phyloP scores from a whole-genome alignment of 73 alveolate genomes.

The Paramecium caudatum region DNA sequence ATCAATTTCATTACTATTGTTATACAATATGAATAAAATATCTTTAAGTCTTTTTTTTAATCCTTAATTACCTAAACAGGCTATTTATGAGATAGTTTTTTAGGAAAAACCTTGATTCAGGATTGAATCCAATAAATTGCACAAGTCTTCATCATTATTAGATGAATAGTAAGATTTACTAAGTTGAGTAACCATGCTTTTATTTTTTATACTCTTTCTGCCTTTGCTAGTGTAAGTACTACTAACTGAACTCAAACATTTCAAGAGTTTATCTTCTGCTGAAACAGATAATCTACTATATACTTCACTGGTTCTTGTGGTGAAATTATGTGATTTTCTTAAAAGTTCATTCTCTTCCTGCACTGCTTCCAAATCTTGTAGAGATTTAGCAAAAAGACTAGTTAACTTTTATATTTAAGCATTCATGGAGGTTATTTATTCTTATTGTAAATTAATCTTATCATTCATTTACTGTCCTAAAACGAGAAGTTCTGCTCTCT shows the following conservation, averaged over 20 bases:
- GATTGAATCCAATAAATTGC: not conserved
- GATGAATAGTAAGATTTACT: constrained; percentile 21
- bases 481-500: not conserved
- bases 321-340: constrained; percentile 10
- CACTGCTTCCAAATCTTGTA: constrained; percentile 17
- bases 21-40: not conserved
- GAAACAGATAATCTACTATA: constrained; percentile 15
- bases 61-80: not conserved
- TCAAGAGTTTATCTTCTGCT: not conserved
- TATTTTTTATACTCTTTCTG: constrained; percentile 10
- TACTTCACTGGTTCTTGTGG: constrained; percentile 40
- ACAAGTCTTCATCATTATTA: not conserved
- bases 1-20: constrained; percentile 18
- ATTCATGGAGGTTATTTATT: not conserved
- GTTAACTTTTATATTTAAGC: not conserved
- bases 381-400: not conserved
- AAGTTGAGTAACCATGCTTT: constrained; percentile 15
- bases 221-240: not conserved
- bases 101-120: not conserved
- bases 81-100: not conserved
- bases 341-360: constrained; percentile 44
- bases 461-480: constrained; percentile 42
- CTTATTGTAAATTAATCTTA: not conserved
- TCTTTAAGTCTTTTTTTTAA: constrained; percentile 9
- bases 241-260: constrained; percentile 25